phyloP scores from a whole-genome alignment of 192 early-diverging fungal genomes.

The Coemansia sp. region DNA sequence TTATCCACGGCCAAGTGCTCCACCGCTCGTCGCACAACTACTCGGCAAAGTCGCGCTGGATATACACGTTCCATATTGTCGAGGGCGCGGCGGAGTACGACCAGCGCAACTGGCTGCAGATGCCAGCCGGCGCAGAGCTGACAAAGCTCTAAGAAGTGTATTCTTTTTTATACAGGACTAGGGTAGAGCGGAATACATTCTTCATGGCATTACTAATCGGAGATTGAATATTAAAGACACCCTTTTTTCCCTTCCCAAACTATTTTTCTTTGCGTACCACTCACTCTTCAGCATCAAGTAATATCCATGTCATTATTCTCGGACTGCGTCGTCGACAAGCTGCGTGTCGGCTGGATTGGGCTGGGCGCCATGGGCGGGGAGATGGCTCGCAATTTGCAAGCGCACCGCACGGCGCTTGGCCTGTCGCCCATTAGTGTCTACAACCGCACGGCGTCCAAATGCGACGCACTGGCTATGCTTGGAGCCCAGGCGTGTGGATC shows the following conservation, averaged over 20 bases:
- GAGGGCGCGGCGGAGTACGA: slow-evolving; percentile 76
- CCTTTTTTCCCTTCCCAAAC: not conserved
- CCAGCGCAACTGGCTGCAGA: slow-evolving; percentile 78
- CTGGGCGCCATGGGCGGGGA: slow-evolving; percentile 66
- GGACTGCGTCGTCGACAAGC: not conserved
- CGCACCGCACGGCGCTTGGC: slow-evolving; percentile 33
- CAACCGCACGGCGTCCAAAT: slow-evolving; percentile 64
- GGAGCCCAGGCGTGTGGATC: slow-evolving; percentile 50
- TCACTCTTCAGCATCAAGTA: not conserved
- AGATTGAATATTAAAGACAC: not conserved
- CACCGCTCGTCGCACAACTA: slow-evolving; percentile 84
- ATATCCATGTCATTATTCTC: not conserved
- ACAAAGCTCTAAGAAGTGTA: slow-evolving; percentile 21
- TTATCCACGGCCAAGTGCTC: slow-evolving; percentile 86
- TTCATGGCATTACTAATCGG: not conserved
- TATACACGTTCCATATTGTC: slow-evolving; percentile 95
- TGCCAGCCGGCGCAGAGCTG: slow-evolving; percentile 22
- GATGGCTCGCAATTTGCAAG: slow-evolving; percentile 67
- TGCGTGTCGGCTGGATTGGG: slow-evolving; percentile 62
- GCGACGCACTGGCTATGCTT: slow-evolving; percentile 31
- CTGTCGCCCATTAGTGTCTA: slow-evolving; percentile 58
- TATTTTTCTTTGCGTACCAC: not conserved
- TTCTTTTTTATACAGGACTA: not conserved
- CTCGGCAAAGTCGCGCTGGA: slow-evolving; percentile 78
- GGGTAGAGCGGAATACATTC: not conserved